Conservation (phyloP, 2,329 filamentous ascomycete genomes). For the Claviceps paspali region DNA sequence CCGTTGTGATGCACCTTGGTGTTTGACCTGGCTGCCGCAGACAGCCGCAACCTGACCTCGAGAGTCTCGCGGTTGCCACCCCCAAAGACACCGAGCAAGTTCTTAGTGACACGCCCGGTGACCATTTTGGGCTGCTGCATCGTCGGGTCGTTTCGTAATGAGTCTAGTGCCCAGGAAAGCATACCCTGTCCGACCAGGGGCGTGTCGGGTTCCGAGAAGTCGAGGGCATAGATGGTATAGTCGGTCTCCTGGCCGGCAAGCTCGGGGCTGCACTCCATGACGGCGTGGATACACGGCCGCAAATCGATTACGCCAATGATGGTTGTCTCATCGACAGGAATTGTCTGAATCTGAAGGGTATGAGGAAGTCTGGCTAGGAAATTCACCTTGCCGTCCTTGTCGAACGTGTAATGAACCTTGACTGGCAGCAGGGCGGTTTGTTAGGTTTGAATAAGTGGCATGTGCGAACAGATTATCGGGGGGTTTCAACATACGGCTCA, state of each 20-base stretch:
- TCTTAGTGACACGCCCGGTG: constrained; percentile 81
- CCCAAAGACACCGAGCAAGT: constrained; percentile 68
- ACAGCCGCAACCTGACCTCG: constrained; percentile 81
- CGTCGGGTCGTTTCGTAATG: constrained; percentile 22
- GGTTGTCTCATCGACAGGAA: constrained; percentile 62
- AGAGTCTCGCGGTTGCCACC: constrained; percentile 75
- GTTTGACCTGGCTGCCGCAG: constrained; percentile 51
- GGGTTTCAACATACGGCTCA: constrained; percentile 48
- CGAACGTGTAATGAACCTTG: constrained; percentile 94
- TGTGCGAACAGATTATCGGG: constrained; percentile 15
- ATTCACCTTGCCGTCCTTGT: constrained; percentile 73
- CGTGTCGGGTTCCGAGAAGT: constrained; percentile 88
- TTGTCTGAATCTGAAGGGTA: constrained; percentile 62
- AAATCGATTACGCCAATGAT: constrained; percentile 82
- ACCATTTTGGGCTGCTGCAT: constrained; percentile 54
- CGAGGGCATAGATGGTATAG: constrained; percentile 93
- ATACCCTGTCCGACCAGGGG: constrained; percentile 92
- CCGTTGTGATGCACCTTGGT: constrained; percentile 14
- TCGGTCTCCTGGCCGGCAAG: constrained; percentile 55
- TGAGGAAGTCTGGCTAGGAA: constrained; percentile 79
- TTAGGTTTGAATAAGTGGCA: constrained; percentile 9
- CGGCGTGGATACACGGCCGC: constrained; percentile 71
- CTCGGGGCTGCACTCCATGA: constrained; percentile 69
- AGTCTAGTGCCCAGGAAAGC: constrained; percentile 65
- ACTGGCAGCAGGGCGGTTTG: constrained; percentile 35